These are phyloP conservation scores for Phytophthora citrophthora DNA, from an alignment of 352 stramenopile genomes.

Conservation along the genomic window DNA sequence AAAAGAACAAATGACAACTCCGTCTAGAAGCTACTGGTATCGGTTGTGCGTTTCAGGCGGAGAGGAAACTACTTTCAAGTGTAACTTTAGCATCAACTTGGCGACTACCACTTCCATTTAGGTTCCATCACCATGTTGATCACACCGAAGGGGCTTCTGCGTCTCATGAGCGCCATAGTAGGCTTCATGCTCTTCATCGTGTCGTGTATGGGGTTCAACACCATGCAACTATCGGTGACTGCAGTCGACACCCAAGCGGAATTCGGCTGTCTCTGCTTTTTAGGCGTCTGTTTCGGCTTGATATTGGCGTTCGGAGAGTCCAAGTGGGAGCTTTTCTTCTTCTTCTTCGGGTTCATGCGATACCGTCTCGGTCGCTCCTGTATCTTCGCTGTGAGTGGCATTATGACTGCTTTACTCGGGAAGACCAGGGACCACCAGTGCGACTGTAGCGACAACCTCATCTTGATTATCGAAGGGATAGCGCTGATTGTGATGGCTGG, in stretches of 20 bases:
- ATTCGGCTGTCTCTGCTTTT: conserved; percentile 79
- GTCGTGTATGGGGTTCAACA: conserved; percentile 58
- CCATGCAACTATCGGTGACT: conserved; percentile 36
- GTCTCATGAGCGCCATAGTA: conserved; percentile 38
- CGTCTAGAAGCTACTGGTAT: conserved; percentile 6
- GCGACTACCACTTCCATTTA: no score
- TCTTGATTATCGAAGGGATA: conserved; percentile 61
- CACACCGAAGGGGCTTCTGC: conserved; percentile 43
- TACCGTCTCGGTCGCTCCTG: conserved; percentile 69
- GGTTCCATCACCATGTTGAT: conserved; percentile 1
- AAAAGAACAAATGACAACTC: conserved; percentile 2
- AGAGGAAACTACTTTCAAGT: no score
- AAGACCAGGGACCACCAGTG: conserved; percentile 65
- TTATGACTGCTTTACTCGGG: conserved; percentile 68
- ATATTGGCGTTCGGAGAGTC: conserved; percentile 66
- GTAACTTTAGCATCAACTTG: no score
- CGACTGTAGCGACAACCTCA: conserved; percentile 50
- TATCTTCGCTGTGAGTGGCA: conserved; percentile 62
- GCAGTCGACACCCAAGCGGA: conserved; percentile 57
- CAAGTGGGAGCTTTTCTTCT: conserved; percentile 75
- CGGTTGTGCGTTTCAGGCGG: no score
- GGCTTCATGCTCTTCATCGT: conserved; percentile 52
- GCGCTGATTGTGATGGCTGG: conserved; percentile 54
- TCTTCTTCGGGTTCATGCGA: conserved; percentile 83
- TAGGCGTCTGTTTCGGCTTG: conserved; percentile 68